Evolutionary conservation across 257 asterid genomes (phyloP), one percentile per base, ranked within the genome.

Genomic region (Gardenia jasminoides): DNA sequence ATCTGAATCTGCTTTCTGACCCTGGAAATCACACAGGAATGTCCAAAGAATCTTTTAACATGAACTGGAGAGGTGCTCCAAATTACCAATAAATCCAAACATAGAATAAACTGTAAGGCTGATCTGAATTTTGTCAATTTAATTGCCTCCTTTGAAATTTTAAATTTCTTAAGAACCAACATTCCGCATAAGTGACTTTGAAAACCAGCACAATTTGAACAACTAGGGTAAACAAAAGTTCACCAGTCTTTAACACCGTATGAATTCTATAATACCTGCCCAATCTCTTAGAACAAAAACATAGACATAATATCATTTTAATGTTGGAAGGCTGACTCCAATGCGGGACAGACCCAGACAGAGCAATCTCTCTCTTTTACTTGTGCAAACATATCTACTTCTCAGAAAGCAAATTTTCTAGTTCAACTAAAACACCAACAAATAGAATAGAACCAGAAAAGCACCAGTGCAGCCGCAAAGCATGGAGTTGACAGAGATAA

Each of bases 1-100:
- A 88, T 96, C 99, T 80, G 94, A 85, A 80, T 93, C 99, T 70
- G 94, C 83, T 87, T 94, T 91, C 84, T 91, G 99, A 81, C 92
- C 96, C 99, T 93, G 87, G 59, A 81, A 87, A 79, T 33, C 76
- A 75, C 39, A 52, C 24, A 67, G 39, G 74, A 61, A 52, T 30
- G 39, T 28, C 56, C 56, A 58, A 58, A 10, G 13, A 54, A 75
- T 39, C 41, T 75, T 26, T 39, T 39, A 41, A 24, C 22, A 59
- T n/a, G 24, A 64, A 75, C 31, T 22, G 70, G 66, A 58, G 19
- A 24, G 26, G 46, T 43, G 48, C 56, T 22, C 43, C 17, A 31
- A 56, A 74, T 20, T 33, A 22, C 31, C 33, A 48, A 0, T 19
- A 30, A 7, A 56, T 58, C 4, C 52, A 11, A 6, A 48, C 56